Conservation (phyloP, 73 alveolate species). For the Paramecium sonneborni region DNA sequence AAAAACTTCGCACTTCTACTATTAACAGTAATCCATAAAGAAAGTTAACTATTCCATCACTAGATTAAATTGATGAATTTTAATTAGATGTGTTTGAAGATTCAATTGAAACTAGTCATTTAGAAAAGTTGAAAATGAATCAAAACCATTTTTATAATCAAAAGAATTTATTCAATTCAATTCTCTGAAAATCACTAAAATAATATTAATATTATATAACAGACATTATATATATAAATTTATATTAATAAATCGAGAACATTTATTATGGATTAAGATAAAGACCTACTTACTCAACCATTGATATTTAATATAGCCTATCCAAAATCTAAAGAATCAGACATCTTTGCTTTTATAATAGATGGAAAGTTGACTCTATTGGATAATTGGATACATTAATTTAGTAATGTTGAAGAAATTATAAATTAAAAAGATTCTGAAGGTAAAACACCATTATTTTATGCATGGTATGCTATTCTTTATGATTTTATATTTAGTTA, state of each 20-base stretch:
- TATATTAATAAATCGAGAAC: neutral
- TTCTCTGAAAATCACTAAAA: no score
- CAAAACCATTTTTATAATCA: neutral
- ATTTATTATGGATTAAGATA: neutral
- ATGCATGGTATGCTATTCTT: slow-evolving; percentile 59
- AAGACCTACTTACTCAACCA: slow-evolving; percentile 1
- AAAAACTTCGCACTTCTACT: neutral
- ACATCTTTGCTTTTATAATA: neutral
- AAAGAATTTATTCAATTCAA: neutral
- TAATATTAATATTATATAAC: neutral
- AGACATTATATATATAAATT: neutral
- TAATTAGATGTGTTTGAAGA: neutral
- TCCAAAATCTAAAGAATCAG: neutral
- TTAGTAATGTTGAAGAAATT: neutral
- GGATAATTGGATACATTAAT: neutral
- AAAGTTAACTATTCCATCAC: neutral
- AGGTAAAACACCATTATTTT: slow-evolving; percentile 66
- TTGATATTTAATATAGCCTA: neutral
- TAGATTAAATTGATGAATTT: neutral
- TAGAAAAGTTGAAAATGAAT: neutral
- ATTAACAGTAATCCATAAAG: neutral
- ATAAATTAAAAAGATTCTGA: slow-evolving; percentile 54
- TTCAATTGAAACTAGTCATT: neutral
- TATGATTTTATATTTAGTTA: neutral
- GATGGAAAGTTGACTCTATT: neutral